Evolutionary conservation across 768 basidiomycete species (phyloP).

Genomic region (Leucogyrophana mollusca): DNA sequence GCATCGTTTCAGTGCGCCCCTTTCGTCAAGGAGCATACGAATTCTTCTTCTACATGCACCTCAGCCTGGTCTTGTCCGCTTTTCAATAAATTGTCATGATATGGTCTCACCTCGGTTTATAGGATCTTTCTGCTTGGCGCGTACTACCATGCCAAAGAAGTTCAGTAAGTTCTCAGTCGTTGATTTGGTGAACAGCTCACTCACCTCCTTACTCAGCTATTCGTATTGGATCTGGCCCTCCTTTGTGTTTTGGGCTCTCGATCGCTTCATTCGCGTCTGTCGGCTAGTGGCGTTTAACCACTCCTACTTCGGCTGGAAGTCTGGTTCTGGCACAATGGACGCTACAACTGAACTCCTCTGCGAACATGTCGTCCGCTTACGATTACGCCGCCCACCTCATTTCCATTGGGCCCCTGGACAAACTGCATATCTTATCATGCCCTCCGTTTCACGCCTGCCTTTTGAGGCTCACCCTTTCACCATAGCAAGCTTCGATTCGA

Average conservation of each 20-base stretch:
- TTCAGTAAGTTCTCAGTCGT: conserved; percentile 9
- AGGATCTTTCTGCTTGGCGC: conserved; percentile 36
- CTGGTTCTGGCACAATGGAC: conserved; percentile 24
- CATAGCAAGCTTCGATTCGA: conserved; percentile 37
- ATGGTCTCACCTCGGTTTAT: conserved; percentile 29
- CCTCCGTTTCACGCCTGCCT: conserved; percentile 41
- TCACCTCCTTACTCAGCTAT: neutral
- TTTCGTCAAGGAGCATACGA: conserved; percentile 49
- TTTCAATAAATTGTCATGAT: rapidly evolving
- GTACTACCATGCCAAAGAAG: conserved; percentile 38
- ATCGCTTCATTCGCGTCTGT: conserved; percentile 45
- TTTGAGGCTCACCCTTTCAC: conserved; percentile 59
- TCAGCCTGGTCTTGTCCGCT: conserved; percentile 40
- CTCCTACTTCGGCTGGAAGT: conserved; percentile 32
- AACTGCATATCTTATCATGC: conserved; percentile 50
- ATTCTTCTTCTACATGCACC: conserved; percentile 50
- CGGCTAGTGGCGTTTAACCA: conserved; percentile 46
- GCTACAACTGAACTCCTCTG: conserved; percentile 44
- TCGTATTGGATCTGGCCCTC: conserved; percentile 31
- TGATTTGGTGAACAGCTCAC: neutral
- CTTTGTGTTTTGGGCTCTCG: conserved; percentile 37
- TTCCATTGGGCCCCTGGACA: conserved; percentile 58
- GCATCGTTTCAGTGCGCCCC: conserved; percentile 46
- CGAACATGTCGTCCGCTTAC: conserved; percentile 46
- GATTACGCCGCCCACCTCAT: conserved; percentile 40